Conservation (phyloP, 352 stramenopile species). For the Pythium pyrilobum region DNA sequence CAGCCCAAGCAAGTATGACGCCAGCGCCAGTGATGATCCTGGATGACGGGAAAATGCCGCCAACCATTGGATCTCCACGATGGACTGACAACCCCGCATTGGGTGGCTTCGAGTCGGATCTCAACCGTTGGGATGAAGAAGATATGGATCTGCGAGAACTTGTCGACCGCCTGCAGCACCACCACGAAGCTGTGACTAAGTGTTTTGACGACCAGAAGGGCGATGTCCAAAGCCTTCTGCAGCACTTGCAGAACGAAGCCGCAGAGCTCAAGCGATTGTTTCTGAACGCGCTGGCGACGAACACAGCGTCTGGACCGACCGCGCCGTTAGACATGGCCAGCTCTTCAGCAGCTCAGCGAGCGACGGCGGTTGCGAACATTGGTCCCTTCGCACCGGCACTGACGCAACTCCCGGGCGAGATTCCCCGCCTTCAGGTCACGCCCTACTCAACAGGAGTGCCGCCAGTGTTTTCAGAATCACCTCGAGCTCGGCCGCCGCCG, state of each 20-base stretch:
- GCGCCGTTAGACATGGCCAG: too few relatives aligned
- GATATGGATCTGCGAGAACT: conserved; percentile 61
- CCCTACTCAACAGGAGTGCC: too few relatives aligned
- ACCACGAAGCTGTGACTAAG: conserved; percentile 73
- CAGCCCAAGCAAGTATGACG: not conserved
- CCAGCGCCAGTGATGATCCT: conserved; percentile 19
- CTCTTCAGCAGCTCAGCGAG: too few relatives aligned
- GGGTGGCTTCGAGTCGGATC: conserved; percentile 44
- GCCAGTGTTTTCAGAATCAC: too few relatives aligned
- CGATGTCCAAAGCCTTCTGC: conserved; percentile 48
- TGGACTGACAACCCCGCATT: conserved; percentile 7
- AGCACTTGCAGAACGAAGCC: conserved; percentile 64
- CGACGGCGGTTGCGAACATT: too few relatives aligned
- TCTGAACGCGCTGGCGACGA: conserved; percentile 40
- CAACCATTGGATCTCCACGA: not conserved
- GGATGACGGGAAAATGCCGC: conserved; percentile 5
- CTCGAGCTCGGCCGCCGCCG: too few relatives aligned
- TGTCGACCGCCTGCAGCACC: conserved; percentile 66
- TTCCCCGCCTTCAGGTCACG: too few relatives aligned
- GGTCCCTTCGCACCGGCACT: too few relatives aligned
- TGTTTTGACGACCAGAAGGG: conserved; percentile 70
- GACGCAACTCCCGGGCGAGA: too few relatives aligned
- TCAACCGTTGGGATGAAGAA: conserved; percentile 70
- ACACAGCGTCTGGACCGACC: not conserved
- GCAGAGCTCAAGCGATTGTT: conserved; percentile 67